Evolutionary conservation across 306 rosid genomes (phyloP).

Genomic region (Quercus glauca): DNA sequence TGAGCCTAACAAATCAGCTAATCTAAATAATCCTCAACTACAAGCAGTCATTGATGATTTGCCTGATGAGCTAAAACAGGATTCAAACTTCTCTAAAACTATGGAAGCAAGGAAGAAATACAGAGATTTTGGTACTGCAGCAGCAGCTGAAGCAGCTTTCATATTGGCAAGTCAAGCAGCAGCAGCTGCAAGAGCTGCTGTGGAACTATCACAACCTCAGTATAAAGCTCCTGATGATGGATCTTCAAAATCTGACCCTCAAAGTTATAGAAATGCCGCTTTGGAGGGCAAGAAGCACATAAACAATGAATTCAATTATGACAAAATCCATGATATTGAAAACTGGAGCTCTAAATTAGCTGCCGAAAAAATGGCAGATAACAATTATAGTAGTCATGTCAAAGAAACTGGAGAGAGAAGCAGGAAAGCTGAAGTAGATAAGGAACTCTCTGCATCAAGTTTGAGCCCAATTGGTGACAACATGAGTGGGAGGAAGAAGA

Average conservation of each 20-base stretch:
- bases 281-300: conserved; percentile 10
- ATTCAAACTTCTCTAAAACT: conserved; percentile 18
- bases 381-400: not conserved
- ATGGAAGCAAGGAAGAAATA: conserved; percentile 29
- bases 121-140: conserved; percentile 15
- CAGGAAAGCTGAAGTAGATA: conserved; percentile 17
- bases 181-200: conserved; percentile 20
- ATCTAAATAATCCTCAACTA: conserved; percentile 9
- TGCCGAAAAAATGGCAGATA: not conserved
- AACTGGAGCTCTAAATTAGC: conserved; percentile 12
- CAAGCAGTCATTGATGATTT: conserved; percentile 10
- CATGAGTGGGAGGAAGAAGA: too few relatives aligned
- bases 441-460: conserved; percentile 18
- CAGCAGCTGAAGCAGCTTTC: conserved; percentile 39
- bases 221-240: not conserved
- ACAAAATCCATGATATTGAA: conserved; percentile 8
- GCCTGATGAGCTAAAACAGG: not conserved
- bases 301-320: not conserved
- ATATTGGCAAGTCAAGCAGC: conserved; percentile 31
- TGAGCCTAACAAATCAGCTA: conserved; percentile 11
- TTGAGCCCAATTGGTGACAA: too few relatives aligned
- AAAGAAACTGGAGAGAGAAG: conserved; percentile 12
- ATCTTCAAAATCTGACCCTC: not conserved
- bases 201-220: conserved; percentile 8
- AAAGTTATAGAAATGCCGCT: not conserved